Percentiles rank a stretch among this genome's conserved stretches.
Evolutionary conservation across 495 filamentous ascomycete species (phyloP).

Genomic region (Tuber umbilicatum): DNA sequence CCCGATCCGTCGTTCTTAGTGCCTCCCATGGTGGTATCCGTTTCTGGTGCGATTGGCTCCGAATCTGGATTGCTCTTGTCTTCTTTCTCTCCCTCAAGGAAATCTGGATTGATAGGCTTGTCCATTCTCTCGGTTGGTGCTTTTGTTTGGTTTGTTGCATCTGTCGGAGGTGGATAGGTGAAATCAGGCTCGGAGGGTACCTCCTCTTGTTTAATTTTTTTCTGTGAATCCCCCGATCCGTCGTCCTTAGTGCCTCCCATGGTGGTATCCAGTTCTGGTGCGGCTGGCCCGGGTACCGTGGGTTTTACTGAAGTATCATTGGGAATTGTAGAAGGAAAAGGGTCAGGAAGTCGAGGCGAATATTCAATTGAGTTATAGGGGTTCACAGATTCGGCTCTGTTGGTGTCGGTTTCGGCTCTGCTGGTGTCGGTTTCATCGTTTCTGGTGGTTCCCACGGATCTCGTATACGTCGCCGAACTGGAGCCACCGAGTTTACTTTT

Average conservation of each 20-base stretch:
- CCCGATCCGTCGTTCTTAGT: background rate
- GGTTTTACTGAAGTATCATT: background rate
- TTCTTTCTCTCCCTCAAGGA: conserved; percentile 44
- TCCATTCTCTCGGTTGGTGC: background rate
- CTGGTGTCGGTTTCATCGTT: background rate
- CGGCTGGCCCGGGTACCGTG: background rate
- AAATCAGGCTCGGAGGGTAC: background rate
- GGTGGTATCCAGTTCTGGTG: background rate
- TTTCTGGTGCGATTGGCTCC: background rate
- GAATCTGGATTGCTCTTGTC: conserved; percentile 59
- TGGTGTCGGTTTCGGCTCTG: background rate
- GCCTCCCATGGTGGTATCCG: background rate
- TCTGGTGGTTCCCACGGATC: background rate
- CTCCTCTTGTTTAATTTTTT: background rate
- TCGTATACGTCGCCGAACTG: background rate
- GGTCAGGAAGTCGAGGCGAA: background rate
- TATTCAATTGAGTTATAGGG: background rate
- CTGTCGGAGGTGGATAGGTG: background rate
- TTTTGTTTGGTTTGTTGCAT: background rate
- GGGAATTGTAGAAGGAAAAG: background rate
- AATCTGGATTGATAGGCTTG: conserved; percentile 38
- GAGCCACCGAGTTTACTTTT: background rate
- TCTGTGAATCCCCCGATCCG: background rate
- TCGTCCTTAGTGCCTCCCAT: background rate
- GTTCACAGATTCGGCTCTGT: background rate